Conservation (phyloP, 139 green algal genomes). For the Tetraselmis chui region DNA sequence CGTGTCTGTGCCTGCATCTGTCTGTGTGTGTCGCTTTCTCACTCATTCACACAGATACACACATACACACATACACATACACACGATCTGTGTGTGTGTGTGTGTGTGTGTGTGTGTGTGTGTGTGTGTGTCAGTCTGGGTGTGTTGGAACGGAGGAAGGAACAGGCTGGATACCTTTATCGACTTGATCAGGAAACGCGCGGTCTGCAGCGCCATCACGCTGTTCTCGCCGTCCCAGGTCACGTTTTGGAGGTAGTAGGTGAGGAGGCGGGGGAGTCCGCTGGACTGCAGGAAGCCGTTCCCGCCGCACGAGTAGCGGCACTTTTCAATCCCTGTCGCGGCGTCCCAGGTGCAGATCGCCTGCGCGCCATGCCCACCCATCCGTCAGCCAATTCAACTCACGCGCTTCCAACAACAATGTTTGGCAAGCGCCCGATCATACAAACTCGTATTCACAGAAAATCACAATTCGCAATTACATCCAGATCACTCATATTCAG, state of each 20-base stretch:
- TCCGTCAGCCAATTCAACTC: constrained; percentile 26
- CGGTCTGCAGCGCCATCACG: constrained; percentile 66
- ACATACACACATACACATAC: too few species aligned
- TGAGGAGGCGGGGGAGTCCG: constrained; percentile 71
- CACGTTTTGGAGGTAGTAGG: constrained; percentile 79
- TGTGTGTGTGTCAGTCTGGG: too few species aligned
- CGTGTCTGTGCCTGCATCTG: too few species aligned
- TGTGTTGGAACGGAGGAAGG: too few species aligned
- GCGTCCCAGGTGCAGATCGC: constrained; percentile 54
- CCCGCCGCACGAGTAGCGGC: constrained; percentile 73
- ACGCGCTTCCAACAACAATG: too few species aligned
- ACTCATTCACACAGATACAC: too few species aligned
- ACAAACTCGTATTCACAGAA: background rate
- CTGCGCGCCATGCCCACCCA: constrained; percentile 25
- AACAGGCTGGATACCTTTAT: too few species aligned
- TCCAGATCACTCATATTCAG: too few species aligned
- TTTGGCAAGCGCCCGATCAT: too few species aligned
- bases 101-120: too few species aligned
- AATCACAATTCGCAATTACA: background rate
- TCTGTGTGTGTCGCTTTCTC: too few species aligned
- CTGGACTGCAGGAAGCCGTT: constrained; percentile 82
- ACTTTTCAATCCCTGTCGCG: constrained; percentile 72
- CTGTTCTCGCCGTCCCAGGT: constrained; percentile 96
- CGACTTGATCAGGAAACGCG: constrained; percentile 69
- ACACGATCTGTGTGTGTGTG: too few species aligned